These are phyloP conservation scores for Trichomonascaceae sp. DNA, from an alignment of 1,139 yeast species.

Conservation along the genomic window DNA sequence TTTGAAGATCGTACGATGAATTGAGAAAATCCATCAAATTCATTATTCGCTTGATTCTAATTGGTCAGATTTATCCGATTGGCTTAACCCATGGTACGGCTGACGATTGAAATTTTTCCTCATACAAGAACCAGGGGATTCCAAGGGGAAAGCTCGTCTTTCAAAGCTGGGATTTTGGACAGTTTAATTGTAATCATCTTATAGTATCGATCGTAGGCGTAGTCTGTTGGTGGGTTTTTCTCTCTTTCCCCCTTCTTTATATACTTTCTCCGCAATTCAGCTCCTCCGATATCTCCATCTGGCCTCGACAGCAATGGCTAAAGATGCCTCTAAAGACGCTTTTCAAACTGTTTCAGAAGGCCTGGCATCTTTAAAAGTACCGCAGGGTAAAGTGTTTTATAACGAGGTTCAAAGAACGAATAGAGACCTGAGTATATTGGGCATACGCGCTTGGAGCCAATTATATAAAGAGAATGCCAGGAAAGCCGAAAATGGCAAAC, in stretches of 20 bases:
- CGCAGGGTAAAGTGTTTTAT: slow-evolving; percentile 80
- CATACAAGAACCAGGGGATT: not conserved
- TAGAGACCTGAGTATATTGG: slow-evolving; percentile 80
- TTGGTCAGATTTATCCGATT: not conserved
- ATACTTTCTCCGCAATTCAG: not conserved
- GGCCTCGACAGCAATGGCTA: not conserved
- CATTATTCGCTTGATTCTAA: not conserved
- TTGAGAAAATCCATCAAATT: no score
- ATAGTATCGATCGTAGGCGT: not conserved
- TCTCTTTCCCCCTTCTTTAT: not conserved
- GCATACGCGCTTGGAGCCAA: slow-evolving; percentile 80
- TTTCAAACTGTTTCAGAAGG: slow-evolving; percentile 59
- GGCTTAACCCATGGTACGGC: not conserved
- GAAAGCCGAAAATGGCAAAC: slow-evolving; percentile 24
- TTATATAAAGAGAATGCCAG: slow-evolving; percentile 36
- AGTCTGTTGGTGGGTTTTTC: not conserved
- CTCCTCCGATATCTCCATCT: not conserved
- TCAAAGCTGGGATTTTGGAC: not conserved
- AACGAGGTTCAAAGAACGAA: slow-evolving; percentile 96
- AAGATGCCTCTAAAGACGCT: slow-evolving; percentile 11
- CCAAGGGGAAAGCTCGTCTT: no score
- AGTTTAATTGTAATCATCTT: not conserved
- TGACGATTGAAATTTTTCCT: not conserved
- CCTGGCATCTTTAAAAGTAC: slow-evolving; percentile 68
- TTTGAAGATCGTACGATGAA: no score